Evolutionary conservation across 208 protist genomes (phyloP).

Genomic region (Acanthamoeba rhysodes): DNA sequence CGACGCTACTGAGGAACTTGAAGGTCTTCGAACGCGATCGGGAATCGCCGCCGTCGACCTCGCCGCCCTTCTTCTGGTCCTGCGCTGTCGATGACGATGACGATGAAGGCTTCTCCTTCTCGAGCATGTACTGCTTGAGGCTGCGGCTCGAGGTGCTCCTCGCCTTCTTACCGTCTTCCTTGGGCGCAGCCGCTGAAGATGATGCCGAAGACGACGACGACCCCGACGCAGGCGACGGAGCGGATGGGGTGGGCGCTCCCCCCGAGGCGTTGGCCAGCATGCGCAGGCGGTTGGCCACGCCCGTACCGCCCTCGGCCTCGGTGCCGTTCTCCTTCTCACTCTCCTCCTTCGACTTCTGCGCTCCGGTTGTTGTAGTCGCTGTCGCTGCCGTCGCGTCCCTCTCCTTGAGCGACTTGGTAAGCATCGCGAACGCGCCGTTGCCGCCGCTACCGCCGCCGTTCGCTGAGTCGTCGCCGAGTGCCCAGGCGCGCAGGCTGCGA

Average conservation of each 20-base stretch:
- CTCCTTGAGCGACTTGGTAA: too few relatives aligned
- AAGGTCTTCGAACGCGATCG: conserved; percentile 7
- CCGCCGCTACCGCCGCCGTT: background rate
- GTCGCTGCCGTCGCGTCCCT: background rate
- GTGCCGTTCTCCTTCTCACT: background rate
- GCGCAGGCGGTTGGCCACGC: background rate
- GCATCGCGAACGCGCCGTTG: background rate
- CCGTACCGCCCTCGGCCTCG: background rate
- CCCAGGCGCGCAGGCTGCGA: conserved; percentile 28
- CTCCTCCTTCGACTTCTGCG: background rate
- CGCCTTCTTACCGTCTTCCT: conserved; percentile 26
- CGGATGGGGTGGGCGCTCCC: background rate
- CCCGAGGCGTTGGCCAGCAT: background rate
- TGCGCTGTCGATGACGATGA: too few relatives aligned
- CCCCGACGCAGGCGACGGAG: background rate
- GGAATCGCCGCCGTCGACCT: background rate
- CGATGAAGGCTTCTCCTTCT: background rate
- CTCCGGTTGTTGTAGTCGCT: background rate
- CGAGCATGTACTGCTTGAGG: conserved; percentile 63
- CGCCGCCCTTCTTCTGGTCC: background rate
- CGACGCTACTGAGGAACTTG: background rate
- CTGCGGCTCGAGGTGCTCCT: conserved; percentile 47
- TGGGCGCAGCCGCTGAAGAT: background rate
- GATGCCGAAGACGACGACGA: background rate
- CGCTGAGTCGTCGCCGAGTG: background rate